Evolutionary conservation across 1,139 yeast genomes (phyloP).

Genomic region (Zygotorulaspora mrakii): DNA sequence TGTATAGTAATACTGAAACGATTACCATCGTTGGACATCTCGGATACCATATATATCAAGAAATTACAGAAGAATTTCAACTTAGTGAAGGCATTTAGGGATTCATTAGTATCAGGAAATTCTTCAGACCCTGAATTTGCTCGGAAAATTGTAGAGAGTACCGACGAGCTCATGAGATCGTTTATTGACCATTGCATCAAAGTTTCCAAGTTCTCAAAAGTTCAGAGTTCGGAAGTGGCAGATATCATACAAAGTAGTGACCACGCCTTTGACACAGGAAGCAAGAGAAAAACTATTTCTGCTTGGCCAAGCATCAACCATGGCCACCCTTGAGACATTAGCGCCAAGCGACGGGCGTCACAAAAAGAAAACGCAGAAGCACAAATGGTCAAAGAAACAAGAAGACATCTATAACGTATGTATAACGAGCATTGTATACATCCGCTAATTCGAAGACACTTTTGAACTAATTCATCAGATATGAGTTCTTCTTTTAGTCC

Average conservation of each 20-base stretch:
- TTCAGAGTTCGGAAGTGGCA: conserved; percentile 22
- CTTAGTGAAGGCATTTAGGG: conserved; percentile 42
- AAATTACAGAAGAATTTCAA: conserved; percentile 22
- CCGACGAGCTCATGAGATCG: conserved; percentile 46
- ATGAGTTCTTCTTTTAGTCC: no score
- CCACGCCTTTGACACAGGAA: conserved; percentile 12
- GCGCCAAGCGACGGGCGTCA: conserved; percentile 7
- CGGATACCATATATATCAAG: conserved; percentile 7
- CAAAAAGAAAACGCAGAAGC: no score
- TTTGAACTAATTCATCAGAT: no score
- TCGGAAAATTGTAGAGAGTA: conserved; percentile 44
- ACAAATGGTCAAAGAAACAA: no score
- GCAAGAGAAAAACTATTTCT: conserved; percentile 35
- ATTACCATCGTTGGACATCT: conserved; percentile 7
- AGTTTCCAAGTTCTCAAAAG: conserved; percentile 20
- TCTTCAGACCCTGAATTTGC: conserved; percentile 58
- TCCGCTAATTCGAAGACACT: no score
- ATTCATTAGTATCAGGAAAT: conserved; percentile 43
- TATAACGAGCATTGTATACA: no score
- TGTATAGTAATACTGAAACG: conserved; percentile 55
- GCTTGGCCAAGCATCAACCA: conserved; percentile 72
- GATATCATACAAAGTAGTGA: conserved; percentile 17
- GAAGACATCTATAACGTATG: no score
- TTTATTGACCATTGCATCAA: conserved; percentile 21
- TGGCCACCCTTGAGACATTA: conserved; percentile 50